These are phyloP conservation scores for Solanum hybrid DNA, from an alignment of 305 asterid genomes.

Conservation along the genomic window DNA sequence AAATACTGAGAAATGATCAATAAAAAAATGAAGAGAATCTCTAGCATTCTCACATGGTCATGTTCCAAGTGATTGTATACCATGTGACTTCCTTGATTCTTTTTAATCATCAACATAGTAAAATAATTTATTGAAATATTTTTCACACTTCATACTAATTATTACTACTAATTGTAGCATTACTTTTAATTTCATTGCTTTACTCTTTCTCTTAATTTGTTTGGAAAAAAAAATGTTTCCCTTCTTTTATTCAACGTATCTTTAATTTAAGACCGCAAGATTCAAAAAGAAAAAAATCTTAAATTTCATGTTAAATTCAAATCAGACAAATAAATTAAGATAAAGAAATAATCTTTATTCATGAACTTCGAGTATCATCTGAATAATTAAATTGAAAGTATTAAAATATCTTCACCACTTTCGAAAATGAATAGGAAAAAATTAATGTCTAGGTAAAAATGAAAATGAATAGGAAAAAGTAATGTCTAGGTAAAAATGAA, in stretches of 20 bases:
- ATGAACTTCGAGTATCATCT: not conserved
- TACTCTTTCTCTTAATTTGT: not conserved
- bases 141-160: not conserved
- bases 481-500: not conserved
- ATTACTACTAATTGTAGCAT: not conserved
- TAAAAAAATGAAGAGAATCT: not conserved
- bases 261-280: not conserved
- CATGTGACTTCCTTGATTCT: conserved; percentile 32
- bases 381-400: not conserved
- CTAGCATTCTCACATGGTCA: conserved; percentile 29
- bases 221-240: not conserved
- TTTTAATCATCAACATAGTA: not conserved
- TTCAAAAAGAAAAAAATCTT: not conserved
- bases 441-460: too few species aligned
- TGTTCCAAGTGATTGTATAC: conserved; percentile 26
- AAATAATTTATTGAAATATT: not conserved
- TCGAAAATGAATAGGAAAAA: not conserved
- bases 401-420: not conserved
- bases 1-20: not conserved
- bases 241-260: not conserved
- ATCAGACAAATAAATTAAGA: not conserved
- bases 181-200: not conserved
- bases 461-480: not conserved
- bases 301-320: not conserved
- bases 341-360: not conserved